phyloP scores from a whole-genome alignment of 73 alveolate genomes.

The Effrenium voratum region DNA sequence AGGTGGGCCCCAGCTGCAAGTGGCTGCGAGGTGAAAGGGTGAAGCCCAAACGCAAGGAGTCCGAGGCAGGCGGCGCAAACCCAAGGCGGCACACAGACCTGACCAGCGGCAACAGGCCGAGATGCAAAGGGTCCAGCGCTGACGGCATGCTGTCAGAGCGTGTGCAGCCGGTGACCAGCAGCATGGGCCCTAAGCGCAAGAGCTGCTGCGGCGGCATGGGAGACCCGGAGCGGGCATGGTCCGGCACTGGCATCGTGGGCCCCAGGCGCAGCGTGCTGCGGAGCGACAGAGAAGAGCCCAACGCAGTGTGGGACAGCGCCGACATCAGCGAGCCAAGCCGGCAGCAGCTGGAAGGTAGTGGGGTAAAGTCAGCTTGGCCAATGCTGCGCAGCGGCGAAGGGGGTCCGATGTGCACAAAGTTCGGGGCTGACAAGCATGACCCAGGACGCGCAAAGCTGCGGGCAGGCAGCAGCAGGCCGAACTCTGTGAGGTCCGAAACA shows the following conservation, averaged over 20 bases:
- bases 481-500: not conserved
- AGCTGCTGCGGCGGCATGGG: not conserved
- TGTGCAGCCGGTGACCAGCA: not conserved
- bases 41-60: conserved; percentile 51
- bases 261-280: not conserved
- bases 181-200: not conserved
- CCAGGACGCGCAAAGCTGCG: conserved; percentile 21
- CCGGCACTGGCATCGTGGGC: not conserved
- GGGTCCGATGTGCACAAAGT: not conserved
- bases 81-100: not conserved
- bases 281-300: conserved; percentile 4
- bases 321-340: not conserved
- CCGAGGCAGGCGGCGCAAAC: not conserved
- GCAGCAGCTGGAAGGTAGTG: not conserved
- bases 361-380: not conserved
- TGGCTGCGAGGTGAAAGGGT: conserved; percentile 40
- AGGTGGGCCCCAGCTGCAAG: conserved; percentile 17
- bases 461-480: not conserved
- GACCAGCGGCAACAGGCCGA: not conserved
- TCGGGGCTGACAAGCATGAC: not conserved
- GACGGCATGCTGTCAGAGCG: not conserved
- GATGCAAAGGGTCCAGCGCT: not conserved
- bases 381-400: not conserved
- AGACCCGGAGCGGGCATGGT: conserved; percentile 2
- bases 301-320: not conserved